phyloP scores from a whole-genome alignment of 768 basidiomycete species.

The Auricularia auricula-judae region DNA sequence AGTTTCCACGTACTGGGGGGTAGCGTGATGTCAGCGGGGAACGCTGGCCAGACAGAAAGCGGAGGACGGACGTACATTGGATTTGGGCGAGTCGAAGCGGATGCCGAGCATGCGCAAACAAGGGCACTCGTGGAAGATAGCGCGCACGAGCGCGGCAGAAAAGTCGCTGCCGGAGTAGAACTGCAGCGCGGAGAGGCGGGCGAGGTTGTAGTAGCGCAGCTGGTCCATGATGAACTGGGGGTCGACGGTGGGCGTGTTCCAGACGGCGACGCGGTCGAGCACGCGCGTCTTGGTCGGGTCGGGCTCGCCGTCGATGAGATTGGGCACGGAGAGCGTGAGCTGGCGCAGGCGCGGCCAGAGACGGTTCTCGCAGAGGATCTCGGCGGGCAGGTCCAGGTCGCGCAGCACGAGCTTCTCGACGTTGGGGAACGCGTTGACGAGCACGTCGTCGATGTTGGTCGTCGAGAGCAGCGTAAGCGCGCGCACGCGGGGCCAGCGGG shows the following conservation, averaged over 20 bases:
- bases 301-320: neutral
- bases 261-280: neutral
- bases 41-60: neutral
- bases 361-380: neutral
- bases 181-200: neutral
- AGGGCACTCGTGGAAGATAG: neutral
- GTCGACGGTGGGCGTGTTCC: neutral
- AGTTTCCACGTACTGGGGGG: neutral
- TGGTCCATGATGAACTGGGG: neutral
- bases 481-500: neutral
- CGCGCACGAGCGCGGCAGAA: neutral
- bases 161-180: neutral
- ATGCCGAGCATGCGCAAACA: neutral
- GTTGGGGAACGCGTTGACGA: neutral
- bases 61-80: neutral
- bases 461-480: neutral
- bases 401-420: neutral
- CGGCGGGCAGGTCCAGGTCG: neutral
- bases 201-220: neutral
- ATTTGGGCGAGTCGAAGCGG: neutral
- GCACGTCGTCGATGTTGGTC: neutral
- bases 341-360: neutral
- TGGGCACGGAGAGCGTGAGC: neutral
- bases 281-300: neutral
- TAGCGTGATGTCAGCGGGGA: neutral